These are phyloP conservation scores for Ilex aquifolium DNA, from an alignment of 257 asterid genomes.

Conservation along the genomic window DNA sequence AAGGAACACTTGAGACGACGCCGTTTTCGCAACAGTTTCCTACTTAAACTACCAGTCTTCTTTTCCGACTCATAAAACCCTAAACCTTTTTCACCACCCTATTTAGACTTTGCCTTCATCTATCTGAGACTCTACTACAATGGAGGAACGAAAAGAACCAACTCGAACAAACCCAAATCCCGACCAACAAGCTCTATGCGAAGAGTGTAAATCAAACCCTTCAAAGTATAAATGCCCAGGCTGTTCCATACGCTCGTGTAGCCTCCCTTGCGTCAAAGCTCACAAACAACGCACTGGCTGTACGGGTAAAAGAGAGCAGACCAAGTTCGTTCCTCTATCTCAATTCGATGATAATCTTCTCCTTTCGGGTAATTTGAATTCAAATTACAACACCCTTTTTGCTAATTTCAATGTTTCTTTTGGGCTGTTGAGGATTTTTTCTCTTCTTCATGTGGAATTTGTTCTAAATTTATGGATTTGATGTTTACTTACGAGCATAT, in stretches of 20 bases:
- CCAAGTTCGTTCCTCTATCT: slow-evolving; percentile 52
- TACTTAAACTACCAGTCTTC: too few species aligned
- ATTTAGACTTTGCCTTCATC: too few species aligned
- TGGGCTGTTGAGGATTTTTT: not conserved
- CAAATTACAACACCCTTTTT: not conserved
- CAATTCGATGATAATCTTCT: slow-evolving; percentile 66
- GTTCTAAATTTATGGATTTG: not conserved
- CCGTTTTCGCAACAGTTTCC: too few species aligned
- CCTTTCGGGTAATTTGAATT: slow-evolving; percentile 46
- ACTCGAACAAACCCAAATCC: not conserved
- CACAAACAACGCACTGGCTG: slow-evolving; percentile 79
- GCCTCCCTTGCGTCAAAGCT: slow-evolving; percentile 84
- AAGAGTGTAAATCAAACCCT: slow-evolving; percentile 60
- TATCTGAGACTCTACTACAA: not conserved
- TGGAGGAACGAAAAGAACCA: slow-evolving; percentile 18
- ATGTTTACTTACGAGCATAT: too few species aligned
- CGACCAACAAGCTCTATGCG: slow-evolving; percentile 32
- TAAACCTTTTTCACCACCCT: too few species aligned
- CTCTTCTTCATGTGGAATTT: not conserved
- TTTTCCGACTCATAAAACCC: too few species aligned
- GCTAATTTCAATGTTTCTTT: not conserved
- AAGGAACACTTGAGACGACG: too few species aligned
- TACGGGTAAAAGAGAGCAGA: slow-evolving; percentile 57
- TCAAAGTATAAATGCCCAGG: slow-evolving; percentile 93
- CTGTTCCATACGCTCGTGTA: slow-evolving; percentile 76